Conservation (phyloP, 2,329 filamentous ascomycete species). For the Ceratocystis alfenasii region DNA sequence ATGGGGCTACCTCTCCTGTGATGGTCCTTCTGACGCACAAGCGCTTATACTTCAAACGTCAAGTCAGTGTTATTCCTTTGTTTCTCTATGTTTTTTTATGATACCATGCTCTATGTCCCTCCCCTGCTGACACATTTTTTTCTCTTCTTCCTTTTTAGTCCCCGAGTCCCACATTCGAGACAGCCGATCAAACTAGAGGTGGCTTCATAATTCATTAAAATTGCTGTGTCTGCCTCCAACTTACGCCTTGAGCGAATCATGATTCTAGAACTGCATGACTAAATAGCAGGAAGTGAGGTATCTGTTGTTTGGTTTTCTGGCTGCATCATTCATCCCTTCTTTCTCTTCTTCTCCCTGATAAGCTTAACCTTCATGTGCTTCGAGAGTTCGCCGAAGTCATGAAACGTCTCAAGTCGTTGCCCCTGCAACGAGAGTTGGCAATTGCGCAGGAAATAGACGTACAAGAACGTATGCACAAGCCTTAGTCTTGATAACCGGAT, state of each 20-base stretch:
- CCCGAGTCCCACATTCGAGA: not conserved
- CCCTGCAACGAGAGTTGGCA: not conserved
- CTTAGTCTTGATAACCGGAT: not conserved
- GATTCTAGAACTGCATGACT: not conserved
- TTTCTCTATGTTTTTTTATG: not conserved
- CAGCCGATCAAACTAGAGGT: not conserved
- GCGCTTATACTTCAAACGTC: slow-evolving; percentile 1
- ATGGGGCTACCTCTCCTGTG: not conserved
- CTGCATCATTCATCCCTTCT: not conserved
- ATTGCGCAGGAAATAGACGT: not conserved
- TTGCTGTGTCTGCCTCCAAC: not conserved
- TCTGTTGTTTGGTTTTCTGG: not conserved
- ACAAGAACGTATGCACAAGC: not conserved
- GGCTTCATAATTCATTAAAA: not conserved
- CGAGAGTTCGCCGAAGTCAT: not conserved
- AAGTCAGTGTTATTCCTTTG: not conserved
- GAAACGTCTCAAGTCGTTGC: not conserved
- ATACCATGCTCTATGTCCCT: no score
- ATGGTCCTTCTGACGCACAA: not conserved
- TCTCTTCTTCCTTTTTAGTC: not conserved
- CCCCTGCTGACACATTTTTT: not conserved
- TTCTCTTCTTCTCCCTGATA: not conserved
- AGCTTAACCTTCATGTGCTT: not conserved
- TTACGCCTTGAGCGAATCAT: not conserved
- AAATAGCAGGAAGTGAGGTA: not conserved